Evolutionary conservation across 2,329 filamentous ascomycete genomes (phyloP), one percentile per base, ranked within the genome.

Genomic region (Sporothrix pallida): DNA sequence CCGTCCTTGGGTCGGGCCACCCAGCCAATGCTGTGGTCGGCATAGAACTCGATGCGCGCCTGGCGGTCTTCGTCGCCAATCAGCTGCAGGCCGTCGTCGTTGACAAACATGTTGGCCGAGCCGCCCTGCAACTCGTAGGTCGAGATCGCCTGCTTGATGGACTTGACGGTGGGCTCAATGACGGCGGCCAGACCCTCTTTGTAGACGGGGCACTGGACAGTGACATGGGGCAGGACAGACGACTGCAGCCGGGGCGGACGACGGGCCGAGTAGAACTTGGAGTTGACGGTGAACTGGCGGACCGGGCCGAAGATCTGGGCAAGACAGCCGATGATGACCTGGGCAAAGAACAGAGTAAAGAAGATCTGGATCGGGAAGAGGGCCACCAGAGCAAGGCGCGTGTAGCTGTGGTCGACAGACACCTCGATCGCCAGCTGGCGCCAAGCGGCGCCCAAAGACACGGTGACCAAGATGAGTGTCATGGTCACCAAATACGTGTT

Each of bases 131-230:
- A 85, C 79, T 93, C 92, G 78, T 93, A 94, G 0, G 90, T 93
- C 46, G 90, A 91, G 79, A 93, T 93, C 75, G 91, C 91, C 78
- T 91, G 87, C 83, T 94, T 94, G 82, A 95, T 87, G 1, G 92
- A 94, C 78, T 89, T 90, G 78, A 95, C 88, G 0, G 93, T 95
- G 8, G 93, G 93, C 23, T 86, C 87, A 78, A 95, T 94, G 81
- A 97, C 93, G 75, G 86, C 89, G 50, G 84, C 83, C 2, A 97
- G 86, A 76, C 93, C 93, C 81, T 97, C 93, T 81, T 95, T 96
- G 84, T 96, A 97, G 0, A 97, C 92, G 4, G 93, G 93, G 80
- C 93, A 95, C 79, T 97, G 93, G 58, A 97, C 92, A 2, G 93
- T 95, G 76, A 93, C 86, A 79, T 93, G 92, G 1, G 92, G 92